Evolutionary conservation across 2,329 filamentous ascomycete genomes (phyloP), one percentile per base, ranked within the genome.

Genomic region (Trichoderma gracile): DNA sequence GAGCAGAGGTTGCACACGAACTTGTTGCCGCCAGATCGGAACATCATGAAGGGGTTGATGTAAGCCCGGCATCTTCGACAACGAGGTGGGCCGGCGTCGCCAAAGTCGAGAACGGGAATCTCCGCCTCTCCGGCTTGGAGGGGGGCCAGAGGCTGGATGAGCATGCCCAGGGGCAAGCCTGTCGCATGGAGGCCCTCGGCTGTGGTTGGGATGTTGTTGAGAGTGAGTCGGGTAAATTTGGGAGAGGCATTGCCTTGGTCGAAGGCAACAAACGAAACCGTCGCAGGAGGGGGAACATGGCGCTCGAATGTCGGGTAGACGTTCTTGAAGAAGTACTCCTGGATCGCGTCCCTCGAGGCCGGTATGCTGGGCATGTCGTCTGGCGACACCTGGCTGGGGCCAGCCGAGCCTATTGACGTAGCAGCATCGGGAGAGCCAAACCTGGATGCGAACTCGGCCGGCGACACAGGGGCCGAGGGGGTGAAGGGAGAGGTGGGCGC

Each of bases 11-110:
- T 99, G 81, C 95, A 99, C 59, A 97, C 92, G 75, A 97, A 96
- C 75, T 96, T 97, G 79, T 94, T 97, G 64, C 95, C 95, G 43
- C 94, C 94, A 17, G 90, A 89, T 65, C 90, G 86, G 83, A 99
- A 99, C 74, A 93, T 91, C 95, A 99, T 98, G 75, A 99, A 99
- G 1, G 95, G 95, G 74, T 99, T 99, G 79, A 99, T 96, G 78
- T 99, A 99, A 15, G 94, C 90, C 74, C 95, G 86, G 80, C 95
- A 99, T 78, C 95, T 85, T 71, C 92, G 87, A 78, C 95, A 99
- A 75, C 95, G 86, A 23, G 95, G 95, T 46, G 95, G 95, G 0
- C 95, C 95, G 45, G 81, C 80, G 47, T 97, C 93, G 55, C 95
- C 95, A 82, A 98, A 99, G 78, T 99, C 95, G 25, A 99, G 83